These are phyloP conservation scores for Kuraishia borneana DNA, from an alignment of 805 yeast genomes.

Conservation along the genomic window DNA sequence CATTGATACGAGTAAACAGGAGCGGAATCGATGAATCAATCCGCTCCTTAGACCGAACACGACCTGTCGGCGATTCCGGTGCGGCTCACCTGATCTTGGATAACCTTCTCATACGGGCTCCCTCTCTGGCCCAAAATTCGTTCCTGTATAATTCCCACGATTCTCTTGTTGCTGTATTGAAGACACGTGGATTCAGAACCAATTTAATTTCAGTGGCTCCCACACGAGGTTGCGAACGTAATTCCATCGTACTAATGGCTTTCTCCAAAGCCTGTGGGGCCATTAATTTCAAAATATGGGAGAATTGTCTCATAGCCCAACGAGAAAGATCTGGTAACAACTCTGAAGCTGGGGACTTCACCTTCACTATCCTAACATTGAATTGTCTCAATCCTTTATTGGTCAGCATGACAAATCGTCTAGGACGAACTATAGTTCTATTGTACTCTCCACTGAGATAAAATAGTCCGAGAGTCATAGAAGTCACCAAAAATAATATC, in stretches of 20 bases:
- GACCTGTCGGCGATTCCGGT: too few relatives aligned
- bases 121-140: constrained; percentile 88
- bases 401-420: constrained; percentile 68
- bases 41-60: too few relatives aligned
- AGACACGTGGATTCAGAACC: constrained; percentile 70
- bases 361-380: constrained; percentile 66
- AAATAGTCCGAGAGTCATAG: constrained; percentile 64
- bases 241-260: constrained; percentile 9
- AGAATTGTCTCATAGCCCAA: constrained; percentile 4
- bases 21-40: too few relatives aligned
- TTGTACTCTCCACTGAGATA: constrained; percentile 85
- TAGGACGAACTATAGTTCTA: constrained; percentile 73
- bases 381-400: constrained; percentile 83
- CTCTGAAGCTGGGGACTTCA: constrained; percentile 16
- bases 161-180: constrained; percentile 74
- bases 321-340: constrained; percentile 3
- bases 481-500: constrained; percentile 47
- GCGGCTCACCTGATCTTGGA: too few relatives aligned
- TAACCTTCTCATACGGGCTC: constrained; percentile 44
- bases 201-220: constrained; percentile 76
- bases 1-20: constrained; percentile 8
- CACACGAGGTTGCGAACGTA: constrained; percentile 43
- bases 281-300: constrained; percentile 1
- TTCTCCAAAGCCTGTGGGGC: neutral
- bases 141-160: constrained; percentile 92